A percentile compares a stretch with the other conserved stretches of the same genome.
Conservation (phyloP, 140 eudicot genomes). For the Eryngium alpinum region DNA sequence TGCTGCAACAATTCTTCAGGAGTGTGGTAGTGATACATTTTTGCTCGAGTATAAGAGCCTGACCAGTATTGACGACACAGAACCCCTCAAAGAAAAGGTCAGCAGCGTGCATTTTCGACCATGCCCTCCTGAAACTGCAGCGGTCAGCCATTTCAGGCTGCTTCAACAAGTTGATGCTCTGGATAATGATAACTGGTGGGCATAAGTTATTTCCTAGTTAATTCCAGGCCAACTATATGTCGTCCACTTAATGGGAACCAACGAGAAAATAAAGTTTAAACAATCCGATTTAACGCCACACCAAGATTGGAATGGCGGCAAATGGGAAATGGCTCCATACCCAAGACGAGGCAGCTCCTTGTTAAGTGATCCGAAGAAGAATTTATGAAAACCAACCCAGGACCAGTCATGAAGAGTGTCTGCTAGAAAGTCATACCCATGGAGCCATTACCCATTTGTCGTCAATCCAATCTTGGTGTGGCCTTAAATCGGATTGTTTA, state of each 20-base stretch:
- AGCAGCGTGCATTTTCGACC: conserved; percentile 60
- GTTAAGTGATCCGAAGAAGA: no score
- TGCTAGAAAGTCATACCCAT: conserved; percentile 19
- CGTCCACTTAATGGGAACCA: conserved; percentile 36
- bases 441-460: conserved; percentile 37
- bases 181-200: conserved; percentile 90
- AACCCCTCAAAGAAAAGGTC: conserved; percentile 15
- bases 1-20: conserved; percentile 45
- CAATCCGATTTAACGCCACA: conserved; percentile 61
- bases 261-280: conserved; percentile 46
- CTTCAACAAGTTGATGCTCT: conserved; percentile 75
- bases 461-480: conserved; percentile 44
- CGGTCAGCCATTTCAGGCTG: conserved; percentile 31
- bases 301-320: conserved; percentile 73
- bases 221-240: neutral
- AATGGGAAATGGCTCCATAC: conserved; percentile 42
- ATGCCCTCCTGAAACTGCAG: conserved; percentile 37
- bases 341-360: no score
- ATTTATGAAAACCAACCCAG: no score
- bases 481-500: conserved; percentile 27
- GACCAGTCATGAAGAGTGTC: neutral
- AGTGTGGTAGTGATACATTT: conserved; percentile 25
- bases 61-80: conserved; percentile 46
- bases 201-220: conserved; percentile 50
- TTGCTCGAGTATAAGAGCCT: conserved; percentile 45